phyloP scores from a whole-genome alignment of 352 stramenopile species.

The Blastocystis sp. region DNA sequence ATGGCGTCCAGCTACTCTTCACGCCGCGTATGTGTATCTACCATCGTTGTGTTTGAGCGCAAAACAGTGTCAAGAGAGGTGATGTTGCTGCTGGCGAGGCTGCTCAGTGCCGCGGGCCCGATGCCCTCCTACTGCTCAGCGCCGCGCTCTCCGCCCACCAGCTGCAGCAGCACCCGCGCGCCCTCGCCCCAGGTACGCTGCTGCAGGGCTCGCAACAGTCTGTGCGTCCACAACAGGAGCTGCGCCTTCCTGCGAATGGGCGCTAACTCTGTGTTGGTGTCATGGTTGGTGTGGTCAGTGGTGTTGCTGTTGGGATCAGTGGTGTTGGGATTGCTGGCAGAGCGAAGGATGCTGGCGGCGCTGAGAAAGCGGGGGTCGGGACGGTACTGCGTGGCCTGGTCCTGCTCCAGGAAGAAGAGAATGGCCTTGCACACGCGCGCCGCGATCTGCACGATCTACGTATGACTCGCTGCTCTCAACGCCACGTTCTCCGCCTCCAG shows the following conservation, averaged over 20 bases:
- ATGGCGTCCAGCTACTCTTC: constrained; percentile 48
- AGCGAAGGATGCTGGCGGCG: neutral
- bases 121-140: neutral
- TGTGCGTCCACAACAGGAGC: constrained; percentile 30
- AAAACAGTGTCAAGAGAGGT: neutral
- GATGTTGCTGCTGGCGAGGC: neutral
- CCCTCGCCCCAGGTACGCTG: constrained; percentile 45
- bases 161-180: constrained; percentile 5
- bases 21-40: neutral
- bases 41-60: neutral
- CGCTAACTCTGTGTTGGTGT: too few species aligned
- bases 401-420: constrained; percentile 39
- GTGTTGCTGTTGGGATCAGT: neutral
- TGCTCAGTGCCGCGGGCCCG: constrained; percentile 38
- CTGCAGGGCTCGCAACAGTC: neutral
- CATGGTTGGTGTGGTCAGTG: too few species aligned
- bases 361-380: neutral
- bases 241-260: neutral
- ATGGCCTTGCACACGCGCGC: constrained; percentile 19
- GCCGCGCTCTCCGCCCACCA: neutral
- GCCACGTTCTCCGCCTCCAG: constrained; percentile 11
- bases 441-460: constrained; percentile 27
- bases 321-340: neutral
- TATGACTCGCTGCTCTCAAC: neutral
- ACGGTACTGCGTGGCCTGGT: neutral